A percentile compares a stretch with the other conserved stretches of the same genome.
phyloP scores from a whole-genome alignment of 108 stramenopile species.

The Cyclotella baltica region DNA sequence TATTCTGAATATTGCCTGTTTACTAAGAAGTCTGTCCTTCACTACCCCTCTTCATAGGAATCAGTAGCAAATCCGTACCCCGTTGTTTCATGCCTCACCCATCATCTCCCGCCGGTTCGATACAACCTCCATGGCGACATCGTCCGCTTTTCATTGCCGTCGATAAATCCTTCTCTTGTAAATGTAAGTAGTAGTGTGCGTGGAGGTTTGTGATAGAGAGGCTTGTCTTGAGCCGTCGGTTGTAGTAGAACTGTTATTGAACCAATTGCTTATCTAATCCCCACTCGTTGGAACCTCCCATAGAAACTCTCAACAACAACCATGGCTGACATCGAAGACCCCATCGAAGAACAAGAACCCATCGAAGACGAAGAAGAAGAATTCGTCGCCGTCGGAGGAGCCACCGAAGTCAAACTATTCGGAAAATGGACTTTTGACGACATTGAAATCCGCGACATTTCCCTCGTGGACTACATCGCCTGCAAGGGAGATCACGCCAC shows the following conservation, averaged over 20 bases:
- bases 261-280: neutral
- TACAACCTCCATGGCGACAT: neutral
- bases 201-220: neutral
- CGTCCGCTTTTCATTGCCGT: neutral
- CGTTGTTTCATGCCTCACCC: neutral
- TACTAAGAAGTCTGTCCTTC: slow-evolving; percentile 15
- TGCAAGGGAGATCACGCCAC: slow-evolving; percentile 98
- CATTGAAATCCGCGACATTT: slow-evolving; percentile 98
- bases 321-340: slow-evolving; percentile 85
- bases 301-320: no score
- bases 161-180: neutral
- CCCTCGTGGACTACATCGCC: slow-evolving; percentile 97
- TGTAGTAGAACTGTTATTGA: no score
- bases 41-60: neutral
- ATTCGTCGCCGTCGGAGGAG: slow-evolving; percentile 73
- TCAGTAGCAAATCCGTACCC: neutral
- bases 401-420: slow-evolving; percentile 95
- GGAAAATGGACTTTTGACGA: slow-evolving; percentile 98
- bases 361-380: slow-evolving; percentile 70
- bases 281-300: neutral
- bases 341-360: slow-evolving; percentile 31
- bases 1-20: neutral
- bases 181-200: neutral
- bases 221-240: no score
- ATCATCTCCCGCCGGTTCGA: neutral